These are phyloP conservation scores for Cladophialophora bantiana DNA, from an alignment of 2,329 filamentous ascomycete genomes.

Conservation along the genomic window DNA sequence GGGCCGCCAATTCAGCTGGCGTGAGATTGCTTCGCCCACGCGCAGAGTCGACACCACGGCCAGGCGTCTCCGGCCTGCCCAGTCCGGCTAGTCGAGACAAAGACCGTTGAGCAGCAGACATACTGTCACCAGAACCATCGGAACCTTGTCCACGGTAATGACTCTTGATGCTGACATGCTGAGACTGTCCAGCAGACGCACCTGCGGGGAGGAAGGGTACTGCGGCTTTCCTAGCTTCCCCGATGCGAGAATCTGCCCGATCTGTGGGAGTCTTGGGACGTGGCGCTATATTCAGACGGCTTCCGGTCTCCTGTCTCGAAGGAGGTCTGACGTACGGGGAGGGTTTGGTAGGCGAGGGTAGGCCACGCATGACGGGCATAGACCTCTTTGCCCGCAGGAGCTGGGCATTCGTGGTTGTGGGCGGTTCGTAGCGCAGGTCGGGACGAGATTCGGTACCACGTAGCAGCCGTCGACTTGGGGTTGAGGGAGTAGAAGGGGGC, in stretches of 20 bases:
- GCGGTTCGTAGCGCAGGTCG: constrained; percentile 51
- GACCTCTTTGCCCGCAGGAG: constrained; percentile 67
- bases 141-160: constrained; percentile 82
- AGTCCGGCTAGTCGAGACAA: constrained; percentile 50
- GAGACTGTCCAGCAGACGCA: constrained; percentile 73
- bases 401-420: constrained; percentile 60
- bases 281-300: constrained; percentile 44
- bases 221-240: constrained; percentile 63
- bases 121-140: constrained; percentile 66
- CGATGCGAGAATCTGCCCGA: constrained; percentile 52
- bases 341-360: constrained; percentile 44
- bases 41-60: constrained; percentile 49
- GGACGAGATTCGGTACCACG: constrained; percentile 51
- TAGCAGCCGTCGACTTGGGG: constrained; percentile 68
- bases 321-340: constrained; percentile 48
- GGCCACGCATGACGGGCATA: constrained; percentile 63
- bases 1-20: constrained; percentile 59
- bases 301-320: constrained; percentile 48
- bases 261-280: constrained; percentile 75
- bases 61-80: constrained; percentile 58
- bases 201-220: constrained; percentile 82
- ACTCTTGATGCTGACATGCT: constrained; percentile 76
- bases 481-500: constrained; percentile 64
- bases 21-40: constrained; percentile 55
- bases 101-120: constrained; percentile 50